Evolutionary conservation across 345 rosid genomes (phyloP).

Genomic region (Salix dunnii): DNA sequence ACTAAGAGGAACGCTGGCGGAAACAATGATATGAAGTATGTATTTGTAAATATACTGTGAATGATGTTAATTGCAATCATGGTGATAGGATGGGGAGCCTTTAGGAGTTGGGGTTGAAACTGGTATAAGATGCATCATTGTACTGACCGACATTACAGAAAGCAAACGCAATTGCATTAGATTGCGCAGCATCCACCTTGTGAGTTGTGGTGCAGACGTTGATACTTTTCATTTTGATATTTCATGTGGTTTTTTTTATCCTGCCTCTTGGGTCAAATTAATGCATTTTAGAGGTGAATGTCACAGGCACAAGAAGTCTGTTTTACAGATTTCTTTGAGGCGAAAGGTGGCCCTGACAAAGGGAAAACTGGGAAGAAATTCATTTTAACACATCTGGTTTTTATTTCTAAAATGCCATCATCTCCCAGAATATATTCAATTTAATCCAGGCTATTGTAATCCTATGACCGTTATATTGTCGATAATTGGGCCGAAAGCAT

Average conservation of each 20-base stretch:
- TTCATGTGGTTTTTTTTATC: too few relatives aligned
- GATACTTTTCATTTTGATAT: neutral
- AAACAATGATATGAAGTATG: neutral
- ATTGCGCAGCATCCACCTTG: neutral
- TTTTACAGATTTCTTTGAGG: neutral
- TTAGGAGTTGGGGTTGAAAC: neutral
- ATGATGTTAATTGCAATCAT: neutral
- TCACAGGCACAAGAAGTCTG: neutral
- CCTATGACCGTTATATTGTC: too few relatives aligned
- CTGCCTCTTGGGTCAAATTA: neutral
- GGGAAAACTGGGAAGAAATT: neutral
- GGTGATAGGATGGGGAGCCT: neutral
- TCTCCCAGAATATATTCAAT: too few relatives aligned
- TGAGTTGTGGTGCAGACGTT: neutral
- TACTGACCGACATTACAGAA: neutral
- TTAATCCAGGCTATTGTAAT: too few relatives aligned
- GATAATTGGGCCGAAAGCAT: too few relatives aligned
- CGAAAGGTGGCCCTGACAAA: neutral
- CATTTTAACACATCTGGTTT: neutral
- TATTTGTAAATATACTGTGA: constrained; percentile 9
- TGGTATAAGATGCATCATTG: neutral
- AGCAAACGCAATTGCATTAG: neutral
- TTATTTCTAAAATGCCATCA: too few relatives aligned
- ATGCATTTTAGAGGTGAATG: neutral
- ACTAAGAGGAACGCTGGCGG: neutral